These are phyloP conservation scores for Annona squamosa DNA, from an alignment of 164 flowering plant species.

Conservation along the genomic window DNA sequence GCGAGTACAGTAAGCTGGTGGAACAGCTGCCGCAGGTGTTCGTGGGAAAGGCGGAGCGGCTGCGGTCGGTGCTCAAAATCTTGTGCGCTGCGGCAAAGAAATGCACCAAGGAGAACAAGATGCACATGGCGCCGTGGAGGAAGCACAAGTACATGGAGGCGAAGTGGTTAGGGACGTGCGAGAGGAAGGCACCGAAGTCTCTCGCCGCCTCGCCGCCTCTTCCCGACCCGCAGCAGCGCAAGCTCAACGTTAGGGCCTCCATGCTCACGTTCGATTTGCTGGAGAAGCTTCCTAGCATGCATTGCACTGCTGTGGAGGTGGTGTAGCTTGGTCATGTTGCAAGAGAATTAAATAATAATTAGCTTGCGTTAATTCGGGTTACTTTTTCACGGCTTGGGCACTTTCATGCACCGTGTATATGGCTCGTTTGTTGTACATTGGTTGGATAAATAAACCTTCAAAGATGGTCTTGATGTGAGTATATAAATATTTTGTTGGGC, in stretches of 20 bases:
- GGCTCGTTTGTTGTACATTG: not conserved
- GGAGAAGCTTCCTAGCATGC: slow-evolving; percentile 29
- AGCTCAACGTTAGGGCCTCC: slow-evolving; percentile 30
- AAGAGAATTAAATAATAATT: too few relatives aligned
- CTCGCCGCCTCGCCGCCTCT: not conserved
- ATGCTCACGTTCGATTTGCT: slow-evolving; percentile 48
- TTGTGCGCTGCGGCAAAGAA: slow-evolving; percentile 65
- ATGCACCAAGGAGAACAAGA: slow-evolving; percentile 86
- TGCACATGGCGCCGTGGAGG: slow-evolving; percentile 95
- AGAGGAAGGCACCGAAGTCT: slow-evolving; percentile 15
- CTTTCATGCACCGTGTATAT: not conserved
- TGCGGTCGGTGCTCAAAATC: slow-evolving; percentile 45
- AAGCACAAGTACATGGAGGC: slow-evolving; percentile 84
- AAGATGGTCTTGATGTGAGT: too few relatives aligned
- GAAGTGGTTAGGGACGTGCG: slow-evolving; percentile 62
- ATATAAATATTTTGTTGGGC: too few relatives aligned
- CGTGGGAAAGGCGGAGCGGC: slow-evolving; percentile 68
- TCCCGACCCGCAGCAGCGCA: slow-evolving; percentile 12
- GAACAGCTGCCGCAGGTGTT: slow-evolving; percentile 62
- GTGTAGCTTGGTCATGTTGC: slow-evolving; percentile 9
- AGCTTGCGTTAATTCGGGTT: not conserved
- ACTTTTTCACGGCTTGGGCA: not conserved
- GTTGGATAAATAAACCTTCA: not conserved
- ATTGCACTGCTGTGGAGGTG: slow-evolving; percentile 35
- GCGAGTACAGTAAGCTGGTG: slow-evolving; percentile 51